Evolutionary conservation across 306 rosid species (phyloP), one percentile per base, ranked within the genome.

Genomic region (Corylus avellana): DNA sequence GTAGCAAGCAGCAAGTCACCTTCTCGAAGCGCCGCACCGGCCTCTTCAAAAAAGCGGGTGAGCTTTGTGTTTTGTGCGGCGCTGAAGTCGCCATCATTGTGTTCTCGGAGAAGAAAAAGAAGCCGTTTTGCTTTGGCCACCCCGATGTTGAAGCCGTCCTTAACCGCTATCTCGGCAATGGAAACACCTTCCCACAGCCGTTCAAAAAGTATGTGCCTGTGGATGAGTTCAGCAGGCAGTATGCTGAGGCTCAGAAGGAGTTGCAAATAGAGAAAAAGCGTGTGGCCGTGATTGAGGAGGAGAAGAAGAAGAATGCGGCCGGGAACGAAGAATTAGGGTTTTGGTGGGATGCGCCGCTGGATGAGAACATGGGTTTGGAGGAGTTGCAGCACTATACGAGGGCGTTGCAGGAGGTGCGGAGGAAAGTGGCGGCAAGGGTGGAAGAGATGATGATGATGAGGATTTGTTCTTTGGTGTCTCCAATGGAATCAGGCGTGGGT

Each of bases 31-130:
- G 93, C 53, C 79, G 88, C 16, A 25, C 74, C 2, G 90, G 93
- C 0, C 37, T 89, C 14, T 91, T 91, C 79, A 89, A 86, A 42
- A 91, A 89, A 68, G 90, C 90, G 4, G 72, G 86, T 8, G 91
- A 91, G 77, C 87, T 91, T 7, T 85, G 83, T 7, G 68, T 86
- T 56, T 44, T 91, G 22, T 89, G 91, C 54, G 59, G 90, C 14
- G 89, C 80, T 11, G 74, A 82, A 0, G 51, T 79, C 0, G 86
- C 88, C 14, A 77, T 83, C 1, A 50, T 91, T 3, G 90, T 89
- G 32, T 89, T 89, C 78, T 87, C 90, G 1, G 53, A 49, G 53
- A 92, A 90, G 0, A 86, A 86, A 0, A 81, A 78, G 14, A 91
- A 87, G 70, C 46, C 77, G 35, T 89, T 78, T 72, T 80, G 85